Percentiles rank a stretch among this genome's conserved stretches.
phyloP scores from a whole-genome alignment of 768 basidiomycete species.

The Mycena haematopus region DNA sequence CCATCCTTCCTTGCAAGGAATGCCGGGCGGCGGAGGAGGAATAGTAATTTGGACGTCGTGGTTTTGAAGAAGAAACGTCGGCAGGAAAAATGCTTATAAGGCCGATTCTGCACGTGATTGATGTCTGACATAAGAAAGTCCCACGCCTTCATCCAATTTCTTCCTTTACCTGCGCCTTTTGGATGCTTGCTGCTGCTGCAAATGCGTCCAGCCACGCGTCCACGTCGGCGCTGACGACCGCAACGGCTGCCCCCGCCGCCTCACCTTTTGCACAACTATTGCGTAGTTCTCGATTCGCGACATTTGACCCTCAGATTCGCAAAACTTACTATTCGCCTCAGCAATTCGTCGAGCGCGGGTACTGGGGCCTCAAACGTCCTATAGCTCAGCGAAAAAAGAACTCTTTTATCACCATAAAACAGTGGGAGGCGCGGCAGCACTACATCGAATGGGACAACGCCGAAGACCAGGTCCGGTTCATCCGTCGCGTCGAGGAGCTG shows the following conservation, averaged over 20 bases:
- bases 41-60: slow-evolving; percentile 88
- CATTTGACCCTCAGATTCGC: slow-evolving; percentile 76
- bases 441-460: slow-evolving; percentile 81
- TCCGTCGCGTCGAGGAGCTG: slow-evolving; percentile 72
- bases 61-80: slow-evolving; percentile 34
- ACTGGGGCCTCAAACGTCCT: slow-evolving; percentile 88
- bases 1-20: slow-evolving; percentile 64
- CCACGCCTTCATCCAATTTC: neutral
- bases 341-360: slow-evolving; percentile 75
- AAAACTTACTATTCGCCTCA: slow-evolving; percentile 79
- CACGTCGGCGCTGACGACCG: slow-evolving; percentile 29
- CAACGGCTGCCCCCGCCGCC: slow-evolving; percentile 36
- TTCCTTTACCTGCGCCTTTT: neutral
- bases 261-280: slow-evolving; percentile 81
- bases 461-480: slow-evolving; percentile 69
- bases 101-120: neutral
- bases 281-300: slow-evolving; percentile 81
- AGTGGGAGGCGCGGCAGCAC: slow-evolving; percentile 74
- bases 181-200: slow-evolving; percentile 16
- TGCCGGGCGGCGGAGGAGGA: slow-evolving; percentile 53
- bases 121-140: neutral
- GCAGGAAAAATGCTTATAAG: slow-evolving; percentile 39
- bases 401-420: slow-evolving; percentile 69
- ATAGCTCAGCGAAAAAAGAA: slow-evolving; percentile 69
- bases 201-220: slow-evolving; percentile 23